phyloP scores from a whole-genome alignment of 345 rosid species.

The Syzygium jambos region DNA sequence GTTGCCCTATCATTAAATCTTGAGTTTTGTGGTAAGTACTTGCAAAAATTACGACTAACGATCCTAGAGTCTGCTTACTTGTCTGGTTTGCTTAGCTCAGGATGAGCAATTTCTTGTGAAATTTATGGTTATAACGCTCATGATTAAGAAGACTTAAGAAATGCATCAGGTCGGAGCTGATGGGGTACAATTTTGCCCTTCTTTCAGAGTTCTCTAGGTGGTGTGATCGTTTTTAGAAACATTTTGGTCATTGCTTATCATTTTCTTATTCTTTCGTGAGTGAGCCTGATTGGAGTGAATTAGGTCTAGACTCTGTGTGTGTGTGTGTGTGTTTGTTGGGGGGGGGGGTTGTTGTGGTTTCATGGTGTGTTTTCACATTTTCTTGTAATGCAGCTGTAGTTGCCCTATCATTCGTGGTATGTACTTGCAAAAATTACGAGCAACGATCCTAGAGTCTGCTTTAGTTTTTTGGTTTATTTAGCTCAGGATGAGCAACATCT shows the following conservation, averaged over 20 bases:
- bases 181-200: background rate
- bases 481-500: background rate
- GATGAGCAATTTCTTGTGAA: background rate
- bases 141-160: background rate
- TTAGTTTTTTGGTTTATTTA: background rate
- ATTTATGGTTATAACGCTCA: background rate
- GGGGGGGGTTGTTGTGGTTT: too few relatives aligned
- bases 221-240: background rate
- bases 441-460: background rate
- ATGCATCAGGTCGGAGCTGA: background rate
- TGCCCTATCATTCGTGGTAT: background rate
- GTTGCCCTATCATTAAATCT: background rate
- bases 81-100: background rate
- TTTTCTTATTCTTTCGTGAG: background rate
- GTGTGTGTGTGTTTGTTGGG: too few relatives aligned
- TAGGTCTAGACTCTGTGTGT: background rate
- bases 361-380: too few relatives aligned
- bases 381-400: too few relatives aligned
- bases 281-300: background rate
- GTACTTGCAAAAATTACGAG: background rate
- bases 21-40: background rate
- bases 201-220: background rate
- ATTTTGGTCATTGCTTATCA: background rate
- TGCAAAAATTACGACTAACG: background rate
- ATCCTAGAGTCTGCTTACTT: background rate